Percentiles rank a stretch among this genome's conserved stretches.
Evolutionary conservation across 306 rosid species (phyloP).

Genomic region (Hippophae rhamnoides): DNA sequence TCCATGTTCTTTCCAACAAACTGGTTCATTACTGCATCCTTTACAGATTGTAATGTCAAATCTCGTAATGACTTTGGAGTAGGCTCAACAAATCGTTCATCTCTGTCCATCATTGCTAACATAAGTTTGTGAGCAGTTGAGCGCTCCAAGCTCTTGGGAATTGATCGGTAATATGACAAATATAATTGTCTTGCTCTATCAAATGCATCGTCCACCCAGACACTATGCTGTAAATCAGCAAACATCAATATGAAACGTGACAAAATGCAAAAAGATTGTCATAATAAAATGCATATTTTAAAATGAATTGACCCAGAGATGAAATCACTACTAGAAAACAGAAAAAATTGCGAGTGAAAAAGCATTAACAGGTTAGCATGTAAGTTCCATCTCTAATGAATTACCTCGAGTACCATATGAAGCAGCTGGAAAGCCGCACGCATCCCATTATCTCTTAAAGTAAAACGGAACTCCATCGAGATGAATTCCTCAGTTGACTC

Average conservation of each 20-base stretch:
- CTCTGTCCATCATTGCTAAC: constrained; percentile 94
- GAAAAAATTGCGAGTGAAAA: not conserved
- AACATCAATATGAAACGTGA: constrained; percentile 5
- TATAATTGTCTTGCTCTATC: constrained; percentile 93
- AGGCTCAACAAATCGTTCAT: constrained; percentile 94
- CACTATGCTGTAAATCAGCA: constrained; percentile 77
- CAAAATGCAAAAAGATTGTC: not conserved
- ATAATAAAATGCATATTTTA: not conserved
- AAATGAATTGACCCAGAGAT: not conserved
- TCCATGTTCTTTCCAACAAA: constrained; percentile 94
- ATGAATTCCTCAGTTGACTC: constrained; percentile 98
- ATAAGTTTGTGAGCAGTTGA: constrained; percentile 99
- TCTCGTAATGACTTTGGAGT: constrained; percentile 75
- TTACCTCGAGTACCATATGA: constrained; percentile 98
- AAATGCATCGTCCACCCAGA: constrained; percentile 95
- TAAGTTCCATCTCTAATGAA: not conserved
- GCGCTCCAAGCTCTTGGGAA: constrained; percentile 98
- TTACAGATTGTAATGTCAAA: constrained; percentile 77
- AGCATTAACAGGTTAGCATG: not conserved
- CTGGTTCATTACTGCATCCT: constrained; percentile 86
- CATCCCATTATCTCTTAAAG: constrained; percentile 92
- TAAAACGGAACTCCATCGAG: constrained; percentile 97
- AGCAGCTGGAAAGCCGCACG: constrained; percentile 97
- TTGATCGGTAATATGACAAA: constrained; percentile 87
- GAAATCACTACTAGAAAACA: not conserved